Base-by-base conservation (phyloP, 2,329 filamentous ascomycete genomes). In the Trichoderma sp. region DNA sequence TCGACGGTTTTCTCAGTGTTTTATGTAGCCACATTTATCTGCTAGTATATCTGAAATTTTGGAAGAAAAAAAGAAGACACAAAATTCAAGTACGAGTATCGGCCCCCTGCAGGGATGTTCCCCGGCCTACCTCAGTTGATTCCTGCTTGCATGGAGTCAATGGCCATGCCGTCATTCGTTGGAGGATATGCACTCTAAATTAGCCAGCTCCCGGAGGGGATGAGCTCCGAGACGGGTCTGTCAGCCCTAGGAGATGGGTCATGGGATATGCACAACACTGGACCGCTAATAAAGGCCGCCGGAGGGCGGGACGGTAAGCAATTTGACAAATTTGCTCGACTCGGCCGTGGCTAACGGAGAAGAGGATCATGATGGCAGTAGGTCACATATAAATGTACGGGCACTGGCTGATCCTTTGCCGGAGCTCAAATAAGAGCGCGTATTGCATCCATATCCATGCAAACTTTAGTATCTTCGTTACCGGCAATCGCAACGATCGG, bases 251-350 rank as follows among this genome's bases (percentile, higher is more conserved):
- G 68, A 15, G 20, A 66, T 26, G 59, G 70, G 28, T 23, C 23
- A 53, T 57, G 58, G 63, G 43, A 67, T 55, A 71, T 71, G 70
- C 53, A 34, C 28, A 67, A 47, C 50, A 63, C 39, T 43, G 39
- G 39, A 9, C 59, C 34, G 36, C 12, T 23, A 28, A 17, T 50
- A 20, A 32, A 39, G 36, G 20, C n/a, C 5, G 23, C 23, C 43
- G 20, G 6, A 57, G 34, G n/a, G n/a, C 30, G 69, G 36, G 36
- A 53, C 11, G 55, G 47, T 53, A 11, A 23, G 47, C 20, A 23
- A 12, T 12, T 53, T 12, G 47, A 23, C 8, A 50, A 53, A 12
- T 23, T 20, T 53, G 20, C 20, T 53, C 6, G 47, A 53, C 47
- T 23, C 20, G 47, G 11, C 20, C n/a, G 47, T 53, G 47, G 20